Evolutionary conservation across 768 basidiomycete genomes (phyloP).

Genomic region (Psilocybe tampanensis): DNA sequence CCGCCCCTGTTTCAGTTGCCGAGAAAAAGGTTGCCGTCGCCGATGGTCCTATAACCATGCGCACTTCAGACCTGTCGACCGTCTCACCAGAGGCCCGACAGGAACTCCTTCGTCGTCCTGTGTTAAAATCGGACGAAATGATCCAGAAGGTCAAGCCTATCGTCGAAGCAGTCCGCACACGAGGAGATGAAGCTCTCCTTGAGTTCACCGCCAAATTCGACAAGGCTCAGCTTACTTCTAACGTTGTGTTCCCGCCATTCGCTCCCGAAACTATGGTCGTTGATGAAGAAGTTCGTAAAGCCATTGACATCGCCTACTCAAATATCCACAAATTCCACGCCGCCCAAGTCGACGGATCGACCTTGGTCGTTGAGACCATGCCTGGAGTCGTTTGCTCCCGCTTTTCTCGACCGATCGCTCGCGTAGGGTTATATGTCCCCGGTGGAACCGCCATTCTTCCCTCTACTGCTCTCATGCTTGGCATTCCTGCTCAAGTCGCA

Average conservation of each 20-base stretch:
- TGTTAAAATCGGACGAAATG: constrained; percentile 87
- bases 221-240: constrained; percentile 68
- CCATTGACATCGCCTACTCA: constrained; percentile 88
- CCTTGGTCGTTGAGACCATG: constrained; percentile 92
- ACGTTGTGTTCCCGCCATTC: constrained; percentile 82
- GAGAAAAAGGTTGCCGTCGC: constrained; percentile 17
- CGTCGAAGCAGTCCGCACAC: constrained; percentile 79
- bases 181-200: constrained; percentile 86
- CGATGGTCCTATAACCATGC: constrained; percentile 72
- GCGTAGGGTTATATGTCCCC: constrained; percentile 96
- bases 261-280: constrained; percentile 62
- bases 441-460: constrained; percentile 97
- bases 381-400: constrained; percentile 96
- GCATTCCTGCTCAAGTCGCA: constrained; percentile 96
- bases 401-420: constrained; percentile 92
- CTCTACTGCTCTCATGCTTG: constrained; percentile 97
- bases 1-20: constrained; percentile 22
- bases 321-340: constrained; percentile 93
- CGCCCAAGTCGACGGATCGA: constrained; percentile 74
- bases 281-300: constrained; percentile 63
- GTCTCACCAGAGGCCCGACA: constrained; percentile 55
- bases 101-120: constrained; percentile 82
- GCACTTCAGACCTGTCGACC: constrained; percentile 60
- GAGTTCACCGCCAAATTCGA: constrained; percentile 95
- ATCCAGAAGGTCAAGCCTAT: constrained; percentile 94